Percentiles rank a stretch among this genome's conserved stretches.
phyloP scores from a whole-genome alignment of 2,329 filamentous ascomycete species.

The Alternaria angustiovoidea region DNA sequence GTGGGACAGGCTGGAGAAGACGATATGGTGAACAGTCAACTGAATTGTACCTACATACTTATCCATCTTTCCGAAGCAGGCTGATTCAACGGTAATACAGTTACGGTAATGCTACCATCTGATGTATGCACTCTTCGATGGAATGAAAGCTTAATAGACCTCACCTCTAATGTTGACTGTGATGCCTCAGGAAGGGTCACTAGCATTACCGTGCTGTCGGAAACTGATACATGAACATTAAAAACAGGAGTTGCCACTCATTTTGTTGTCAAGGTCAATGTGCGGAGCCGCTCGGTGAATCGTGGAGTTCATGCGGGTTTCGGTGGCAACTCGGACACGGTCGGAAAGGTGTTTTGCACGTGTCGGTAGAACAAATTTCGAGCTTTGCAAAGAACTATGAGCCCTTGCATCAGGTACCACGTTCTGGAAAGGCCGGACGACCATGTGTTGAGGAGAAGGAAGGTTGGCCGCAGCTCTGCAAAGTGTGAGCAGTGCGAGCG shows the following conservation, averaged over 20 bases:
- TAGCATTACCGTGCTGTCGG: background rate
- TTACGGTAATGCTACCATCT: conserved; percentile 21
- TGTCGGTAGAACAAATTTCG: background rate
- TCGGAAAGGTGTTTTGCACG: conserved; percentile 9
- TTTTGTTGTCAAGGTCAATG: conserved; percentile 4
- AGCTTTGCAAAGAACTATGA: background rate
- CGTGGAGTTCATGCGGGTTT: conserved; percentile 22
- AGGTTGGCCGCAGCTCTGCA: background rate
- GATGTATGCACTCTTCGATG: conserved; percentile 32
- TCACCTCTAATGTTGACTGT: background rate
- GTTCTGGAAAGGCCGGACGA: background rate
- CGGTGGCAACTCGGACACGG: conserved; percentile 25
- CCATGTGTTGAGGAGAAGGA: background rate
- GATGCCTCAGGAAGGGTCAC: background rate
- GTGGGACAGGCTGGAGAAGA: conserved; percentile 16
- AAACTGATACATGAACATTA: background rate
- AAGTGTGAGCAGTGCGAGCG: conserved; percentile 2
- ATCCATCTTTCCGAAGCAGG: conserved; percentile 28
- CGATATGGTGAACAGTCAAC: conserved; percentile 27
- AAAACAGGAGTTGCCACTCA: background rate
- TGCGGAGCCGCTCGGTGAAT: conserved; percentile 20
- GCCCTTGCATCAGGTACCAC: background rate
- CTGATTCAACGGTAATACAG: conserved; percentile 26
- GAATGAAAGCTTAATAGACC: conserved; percentile 23
- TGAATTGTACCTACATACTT: conserved; percentile 35